A percentile compares a stretch with the other conserved stretches of the same genome.
Conservation (phyloP, 192 early-diverging fungal genomes). For the Backusella luteola region DNA sequence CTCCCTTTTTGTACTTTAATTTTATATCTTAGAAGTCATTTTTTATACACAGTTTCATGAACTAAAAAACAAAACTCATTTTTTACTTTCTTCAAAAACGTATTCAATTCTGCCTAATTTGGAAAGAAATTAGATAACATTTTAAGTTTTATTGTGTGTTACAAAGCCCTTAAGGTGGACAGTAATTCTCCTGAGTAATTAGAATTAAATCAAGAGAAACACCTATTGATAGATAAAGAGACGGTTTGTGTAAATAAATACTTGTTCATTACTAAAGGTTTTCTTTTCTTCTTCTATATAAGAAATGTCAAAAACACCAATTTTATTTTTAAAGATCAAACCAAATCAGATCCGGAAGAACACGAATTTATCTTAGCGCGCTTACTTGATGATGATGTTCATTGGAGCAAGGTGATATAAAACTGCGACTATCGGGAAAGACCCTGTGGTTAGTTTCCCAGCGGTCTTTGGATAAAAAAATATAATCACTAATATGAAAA, state of each 20-base stretch:
- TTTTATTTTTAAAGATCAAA: not conserved
- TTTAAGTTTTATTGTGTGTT: not conserved
- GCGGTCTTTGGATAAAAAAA: conserved; percentile 4
- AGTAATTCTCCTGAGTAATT: not conserved
- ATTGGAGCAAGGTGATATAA: not conserved
- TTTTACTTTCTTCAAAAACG: not conserved
- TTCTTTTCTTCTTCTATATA: too few relatives aligned
- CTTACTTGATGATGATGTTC: not conserved
- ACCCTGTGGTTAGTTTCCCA: not conserved
- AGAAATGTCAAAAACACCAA: not conserved
- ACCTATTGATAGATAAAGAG: not conserved
- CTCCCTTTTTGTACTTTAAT: conserved; percentile 1
- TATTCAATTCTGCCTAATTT: not conserved
- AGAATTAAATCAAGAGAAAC: not conserved
- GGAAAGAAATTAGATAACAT: not conserved
- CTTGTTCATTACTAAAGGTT: not conserved
- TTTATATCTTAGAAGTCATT: not conserved
- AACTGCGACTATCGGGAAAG: not conserved
- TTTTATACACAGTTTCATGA: conserved; percentile 3
- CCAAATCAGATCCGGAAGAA: not conserved
- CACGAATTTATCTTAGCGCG: not conserved
- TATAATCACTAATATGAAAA: not conserved
- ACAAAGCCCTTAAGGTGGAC: not conserved
- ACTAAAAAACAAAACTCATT: not conserved
- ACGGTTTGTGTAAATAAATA: not conserved